A percentile compares a stretch with the other conserved stretches of the same genome.
These are phyloP conservation scores for Fusarium multiceps DNA, from an alignment of 2,329 filamentous ascomycete genomes.

Conservation along the genomic window DNA sequence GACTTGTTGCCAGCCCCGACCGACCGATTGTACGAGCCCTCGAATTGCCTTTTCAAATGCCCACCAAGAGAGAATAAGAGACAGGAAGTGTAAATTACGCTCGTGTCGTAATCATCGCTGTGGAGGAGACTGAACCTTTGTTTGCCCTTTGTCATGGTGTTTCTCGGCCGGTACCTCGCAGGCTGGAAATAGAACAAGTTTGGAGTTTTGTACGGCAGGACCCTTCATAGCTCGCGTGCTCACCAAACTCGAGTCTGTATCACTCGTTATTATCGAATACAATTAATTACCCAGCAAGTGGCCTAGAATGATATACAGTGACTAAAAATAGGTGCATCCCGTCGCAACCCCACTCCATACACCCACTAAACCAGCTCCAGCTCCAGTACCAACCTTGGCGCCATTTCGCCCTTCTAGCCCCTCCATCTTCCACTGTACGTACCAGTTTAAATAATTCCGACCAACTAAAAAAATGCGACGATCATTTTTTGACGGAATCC, in stretches of 20 bases:
- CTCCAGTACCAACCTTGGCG: not conserved
- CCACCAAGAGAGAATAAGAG: no score
- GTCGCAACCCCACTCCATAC: not conserved
- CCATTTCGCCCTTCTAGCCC: no score
- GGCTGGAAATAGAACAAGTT: not conserved
- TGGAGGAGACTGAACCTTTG: not conserved
- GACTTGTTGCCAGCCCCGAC: not conserved
- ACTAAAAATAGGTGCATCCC: not conserved
- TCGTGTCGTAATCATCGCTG: not conserved
- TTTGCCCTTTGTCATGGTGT: not conserved
- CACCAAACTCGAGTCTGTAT: rapidly evolving
- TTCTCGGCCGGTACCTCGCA: not conserved
- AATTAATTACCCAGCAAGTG: not conserved
- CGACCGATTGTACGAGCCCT: not conserved
- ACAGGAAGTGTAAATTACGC: no score
- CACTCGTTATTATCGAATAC: not conserved
- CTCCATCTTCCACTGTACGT: not conserved
- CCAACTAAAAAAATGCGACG: not conserved
- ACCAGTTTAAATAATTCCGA: not conserved
- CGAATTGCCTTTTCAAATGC: no score
- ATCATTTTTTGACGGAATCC: not conserved
- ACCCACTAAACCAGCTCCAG: not conserved
- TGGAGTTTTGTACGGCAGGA: not conserved
- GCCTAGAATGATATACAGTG: not conserved
- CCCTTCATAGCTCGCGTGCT: not conserved